Conservation (phyloP, 2,329 filamentous ascomycete genomes). For the Fusarium sublunatum region DNA sequence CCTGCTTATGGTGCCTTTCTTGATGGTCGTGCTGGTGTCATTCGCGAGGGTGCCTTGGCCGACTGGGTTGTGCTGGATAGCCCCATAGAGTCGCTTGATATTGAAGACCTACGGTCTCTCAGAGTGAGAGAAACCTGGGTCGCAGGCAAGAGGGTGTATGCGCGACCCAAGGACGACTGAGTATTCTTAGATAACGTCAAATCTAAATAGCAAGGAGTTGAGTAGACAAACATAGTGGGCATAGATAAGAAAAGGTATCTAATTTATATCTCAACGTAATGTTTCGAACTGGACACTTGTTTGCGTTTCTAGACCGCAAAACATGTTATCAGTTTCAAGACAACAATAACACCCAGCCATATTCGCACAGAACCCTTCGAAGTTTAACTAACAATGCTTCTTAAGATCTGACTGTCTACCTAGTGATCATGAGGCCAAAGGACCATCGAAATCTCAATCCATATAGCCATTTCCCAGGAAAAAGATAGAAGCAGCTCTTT, state of each 20-base stretch:
- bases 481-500: conserved; percentile 2
- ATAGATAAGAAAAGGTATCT: not conserved
- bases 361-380: not conserved
- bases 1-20: conserved; percentile 70
- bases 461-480: not conserved
- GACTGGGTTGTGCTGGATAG: conserved; percentile 78
- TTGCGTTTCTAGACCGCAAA: not conserved
- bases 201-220: conserved; percentile 1
- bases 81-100: conserved; percentile 61
- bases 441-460: conserved; percentile 4
- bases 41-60: conserved; percentile 69
- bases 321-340: not conserved
- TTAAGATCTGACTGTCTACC: conserved; percentile 5
- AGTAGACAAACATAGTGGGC: not conserved
- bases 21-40: conserved; percentile 68
- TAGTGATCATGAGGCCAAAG: conserved; percentile 1
- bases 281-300: not conserved
- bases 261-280: conserved; percentile 8
- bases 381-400: conserved; percentile 7
- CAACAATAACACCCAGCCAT: not conserved
- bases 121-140: conserved; percentile 76
- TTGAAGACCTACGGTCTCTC: conserved; percentile 65
- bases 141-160: conserved; percentile 64
- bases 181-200: not conserved
- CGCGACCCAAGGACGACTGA: conserved; percentile 7